These are phyloP conservation scores for Elsinoe ampelina DNA, from an alignment of 2,329 filamentous ascomycete genomes.

Conservation along the genomic window DNA sequence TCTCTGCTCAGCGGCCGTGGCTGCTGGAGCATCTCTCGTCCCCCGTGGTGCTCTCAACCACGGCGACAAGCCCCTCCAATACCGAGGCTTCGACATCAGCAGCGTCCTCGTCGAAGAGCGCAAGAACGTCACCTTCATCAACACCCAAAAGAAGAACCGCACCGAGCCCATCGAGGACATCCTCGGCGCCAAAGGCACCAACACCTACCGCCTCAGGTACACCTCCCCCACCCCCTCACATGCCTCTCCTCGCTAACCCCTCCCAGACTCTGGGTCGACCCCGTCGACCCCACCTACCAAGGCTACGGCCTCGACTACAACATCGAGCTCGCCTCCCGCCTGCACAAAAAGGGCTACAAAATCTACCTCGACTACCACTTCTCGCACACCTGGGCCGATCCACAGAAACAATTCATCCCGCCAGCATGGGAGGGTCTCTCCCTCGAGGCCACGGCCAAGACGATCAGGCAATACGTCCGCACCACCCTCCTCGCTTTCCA, in stretches of 20 bases:
- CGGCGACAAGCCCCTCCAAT: neutral
- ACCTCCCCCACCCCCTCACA: neutral
- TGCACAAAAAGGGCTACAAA: slow-evolving; percentile 28
- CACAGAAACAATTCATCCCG: slow-evolving; percentile 27
- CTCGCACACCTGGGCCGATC: slow-evolving; percentile 29
- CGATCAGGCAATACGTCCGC: slow-evolving; percentile 28
- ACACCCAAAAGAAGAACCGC: neutral
- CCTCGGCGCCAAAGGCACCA: slow-evolving; percentile 29
- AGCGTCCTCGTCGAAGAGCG: slow-evolving; percentile 1
- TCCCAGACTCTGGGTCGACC: slow-evolving; percentile 24
- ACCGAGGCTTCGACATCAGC: slow-evolving; percentile 5
- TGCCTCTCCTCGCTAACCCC: neutral
- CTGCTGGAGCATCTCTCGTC: slow-evolving; percentile 2
- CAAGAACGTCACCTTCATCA: slow-evolving; percentile 8
- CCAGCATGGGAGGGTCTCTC: slow-evolving; percentile 25
- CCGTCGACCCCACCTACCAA: slow-evolving; percentile 22
- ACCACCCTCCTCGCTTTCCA: slow-evolving; percentile 33
- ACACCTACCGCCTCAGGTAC: slow-evolving; percentile 25
- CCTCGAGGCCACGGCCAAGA: slow-evolving; percentile 21
- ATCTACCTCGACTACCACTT: slow-evolving; percentile 32
- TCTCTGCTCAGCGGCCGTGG: neutral
- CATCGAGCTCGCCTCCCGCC: slow-evolving; percentile 27
- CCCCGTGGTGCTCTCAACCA: neutral
- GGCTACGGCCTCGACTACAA: slow-evolving; percentile 28
- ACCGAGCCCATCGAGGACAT: slow-evolving; percentile 23